A percentile compares a stretch with the other conserved stretches of the same genome.
Conservation (phyloP, 2,329 filamentous ascomycete genomes). For the Colletotrichum sp. region DNA sequence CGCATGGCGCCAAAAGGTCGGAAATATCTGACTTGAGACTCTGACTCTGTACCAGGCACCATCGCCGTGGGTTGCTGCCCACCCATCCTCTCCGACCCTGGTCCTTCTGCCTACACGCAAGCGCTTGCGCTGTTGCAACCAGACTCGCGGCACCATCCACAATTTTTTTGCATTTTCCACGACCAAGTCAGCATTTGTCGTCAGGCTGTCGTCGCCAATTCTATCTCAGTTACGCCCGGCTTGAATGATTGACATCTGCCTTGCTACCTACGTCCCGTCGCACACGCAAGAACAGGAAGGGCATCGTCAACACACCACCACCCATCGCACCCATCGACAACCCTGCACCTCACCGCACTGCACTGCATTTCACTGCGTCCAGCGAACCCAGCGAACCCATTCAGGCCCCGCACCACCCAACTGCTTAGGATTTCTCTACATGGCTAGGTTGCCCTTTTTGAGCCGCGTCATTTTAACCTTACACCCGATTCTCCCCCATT, state of each 20-base stretch:
- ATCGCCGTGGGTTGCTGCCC: not conserved
- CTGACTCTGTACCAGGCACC: not conserved
- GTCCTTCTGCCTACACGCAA: constrained; percentile 5
- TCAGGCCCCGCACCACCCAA: not conserved
- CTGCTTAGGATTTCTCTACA: not conserved
- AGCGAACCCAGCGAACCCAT: not conserved
- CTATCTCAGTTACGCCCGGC: not conserved
- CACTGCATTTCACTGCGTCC: not conserved
- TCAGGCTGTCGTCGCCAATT: constrained; percentile 2
- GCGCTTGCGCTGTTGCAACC: not conserved
- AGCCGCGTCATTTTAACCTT: constrained; percentile 16
- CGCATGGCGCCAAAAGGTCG: not conserved
- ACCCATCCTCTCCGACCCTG: not conserved
- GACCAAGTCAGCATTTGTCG: not conserved
- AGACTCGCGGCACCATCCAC: not conserved
- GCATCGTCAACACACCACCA: not conserved
- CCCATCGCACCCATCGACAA: not conserved
- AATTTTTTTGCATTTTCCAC: not conserved
- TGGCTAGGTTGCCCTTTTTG: not conserved
- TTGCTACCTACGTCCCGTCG: not conserved
- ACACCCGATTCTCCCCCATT: not conserved
- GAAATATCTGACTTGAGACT: not conserved
- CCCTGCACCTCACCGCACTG: not conserved
- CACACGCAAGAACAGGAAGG: not conserved
- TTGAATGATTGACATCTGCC: not conserved